A percentile compares a stretch with the other conserved stretches of the same genome.
Conservation (phyloP, 2,329 filamentous ascomycete genomes). For the Lasiodiplodia sp. region DNA sequence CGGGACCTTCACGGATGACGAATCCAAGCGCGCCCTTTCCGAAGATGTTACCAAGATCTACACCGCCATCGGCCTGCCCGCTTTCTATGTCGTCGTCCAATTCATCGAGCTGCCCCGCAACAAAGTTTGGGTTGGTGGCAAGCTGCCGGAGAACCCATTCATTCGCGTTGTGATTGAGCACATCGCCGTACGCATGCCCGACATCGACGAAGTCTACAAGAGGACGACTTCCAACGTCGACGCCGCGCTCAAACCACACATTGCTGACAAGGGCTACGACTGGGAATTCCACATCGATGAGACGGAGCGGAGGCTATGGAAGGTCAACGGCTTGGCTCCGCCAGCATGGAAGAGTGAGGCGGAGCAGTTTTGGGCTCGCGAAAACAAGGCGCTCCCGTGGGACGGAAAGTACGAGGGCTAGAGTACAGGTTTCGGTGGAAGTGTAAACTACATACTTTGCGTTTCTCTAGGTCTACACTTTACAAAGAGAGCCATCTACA, state of each 20-base stretch:
- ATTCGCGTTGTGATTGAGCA: background rate
- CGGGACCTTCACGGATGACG: background rate
- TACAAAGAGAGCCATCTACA: background rate
- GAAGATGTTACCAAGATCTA: constrained; percentile 53
- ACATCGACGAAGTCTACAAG: background rate
- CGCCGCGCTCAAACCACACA: constrained; percentile 45
- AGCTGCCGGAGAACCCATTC: background rate
- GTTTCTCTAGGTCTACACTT: background rate
- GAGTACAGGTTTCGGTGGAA: too few relatives aligned
- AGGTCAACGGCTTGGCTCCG: constrained; percentile 50
- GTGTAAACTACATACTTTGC: too few relatives aligned
- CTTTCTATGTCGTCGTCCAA: constrained; percentile 54
- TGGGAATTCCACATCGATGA: constrained; percentile 54
- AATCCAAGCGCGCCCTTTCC: constrained; percentile 36
- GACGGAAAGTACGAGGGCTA: too few relatives aligned
- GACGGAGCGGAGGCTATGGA: constrained; percentile 53
- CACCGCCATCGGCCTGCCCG: constrained; percentile 44
- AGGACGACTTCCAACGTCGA: constrained; percentile 37
- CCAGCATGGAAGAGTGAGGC: constrained; percentile 44
- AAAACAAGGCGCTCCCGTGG: constrained; percentile 29
- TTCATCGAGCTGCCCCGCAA: constrained; percentile 44
- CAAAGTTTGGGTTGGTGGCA: constrained; percentile 42
- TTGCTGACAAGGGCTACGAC: constrained; percentile 51
- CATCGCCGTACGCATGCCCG: background rate
- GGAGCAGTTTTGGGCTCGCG: constrained; percentile 41